Conservation (phyloP, 2,329 filamentous ascomycete species). For the Penicillium olsonii region DNA sequence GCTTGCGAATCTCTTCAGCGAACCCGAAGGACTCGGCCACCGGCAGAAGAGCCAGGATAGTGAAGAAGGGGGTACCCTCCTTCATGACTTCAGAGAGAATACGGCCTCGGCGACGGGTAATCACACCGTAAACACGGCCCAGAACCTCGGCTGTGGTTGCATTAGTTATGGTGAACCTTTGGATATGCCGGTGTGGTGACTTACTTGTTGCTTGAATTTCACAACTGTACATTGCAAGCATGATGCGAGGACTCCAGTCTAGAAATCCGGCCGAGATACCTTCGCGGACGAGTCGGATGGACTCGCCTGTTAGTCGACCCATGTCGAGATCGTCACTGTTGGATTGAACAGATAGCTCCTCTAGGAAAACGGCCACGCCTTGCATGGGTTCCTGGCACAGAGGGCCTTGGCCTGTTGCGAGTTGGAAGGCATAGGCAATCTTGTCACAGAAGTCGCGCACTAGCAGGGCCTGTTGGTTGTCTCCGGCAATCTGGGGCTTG, state of each 20-base stretch:
- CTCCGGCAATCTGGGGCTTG: constrained; percentile 30
- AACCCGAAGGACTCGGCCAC: constrained; percentile 97
- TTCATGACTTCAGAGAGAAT: constrained; percentile 91
- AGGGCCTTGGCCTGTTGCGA: constrained; percentile 83
- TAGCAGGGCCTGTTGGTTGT: constrained; percentile 30
- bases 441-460: constrained; percentile 81
- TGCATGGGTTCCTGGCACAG: constrained; percentile 92
- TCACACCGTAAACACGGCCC: constrained; percentile 92
- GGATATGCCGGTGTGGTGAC: constrained; percentile 31
- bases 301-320: constrained; percentile 84
- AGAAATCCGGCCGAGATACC: constrained; percentile 84
- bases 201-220: constrained; percentile 92
- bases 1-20: constrained; percentile 92
- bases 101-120: constrained; percentile 87
- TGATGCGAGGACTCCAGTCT: constrained; percentile 92
- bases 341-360: constrained; percentile 68
- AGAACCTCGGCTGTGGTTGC: constrained; percentile 73
- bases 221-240: constrained; percentile 96
- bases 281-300: constrained; percentile 84
- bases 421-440: constrained; percentile 89
- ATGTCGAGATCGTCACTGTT: constrained; percentile 57
- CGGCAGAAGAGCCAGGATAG: constrained; percentile 81
- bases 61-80: constrained; percentile 95
- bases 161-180: constrained; percentile 1
- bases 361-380: constrained; percentile 86